Evolutionary conservation across 1,284 basidiomycete genomes (phyloP).

Genomic region (Ustilago hordei): DNA sequence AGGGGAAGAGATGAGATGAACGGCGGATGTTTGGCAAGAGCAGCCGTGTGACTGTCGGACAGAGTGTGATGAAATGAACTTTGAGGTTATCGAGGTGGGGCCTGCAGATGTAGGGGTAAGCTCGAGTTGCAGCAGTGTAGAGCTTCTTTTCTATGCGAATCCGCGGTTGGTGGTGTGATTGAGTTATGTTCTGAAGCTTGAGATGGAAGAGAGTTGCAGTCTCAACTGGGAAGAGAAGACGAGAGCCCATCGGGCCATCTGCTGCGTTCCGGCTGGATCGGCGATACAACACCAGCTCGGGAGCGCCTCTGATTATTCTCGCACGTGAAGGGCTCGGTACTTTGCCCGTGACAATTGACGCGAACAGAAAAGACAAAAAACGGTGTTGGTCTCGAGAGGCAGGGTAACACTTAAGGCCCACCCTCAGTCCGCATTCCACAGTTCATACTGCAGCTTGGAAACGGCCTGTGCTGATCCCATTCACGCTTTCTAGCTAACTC

Average conservation of each 20-base stretch:
- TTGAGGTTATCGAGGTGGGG: background rate
- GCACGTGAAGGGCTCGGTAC: conserved; percentile 7
- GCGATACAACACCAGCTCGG: conserved; percentile 9
- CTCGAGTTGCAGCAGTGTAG: background rate
- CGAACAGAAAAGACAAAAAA: background rate
- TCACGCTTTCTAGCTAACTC: conserved; percentile 15
- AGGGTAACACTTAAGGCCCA: background rate
- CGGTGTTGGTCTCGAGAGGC: too few species aligned
- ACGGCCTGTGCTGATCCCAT: conserved; percentile 22
- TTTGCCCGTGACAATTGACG: background rate
- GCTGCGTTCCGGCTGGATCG: background rate
- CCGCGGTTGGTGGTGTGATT: too few species aligned
- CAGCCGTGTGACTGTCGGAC: background rate
- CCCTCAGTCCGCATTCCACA: background rate
- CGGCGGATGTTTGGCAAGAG: background rate
- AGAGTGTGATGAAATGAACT: background rate
- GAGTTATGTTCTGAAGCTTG: background rate
- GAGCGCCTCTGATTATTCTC: conserved; percentile 14
- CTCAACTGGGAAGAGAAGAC: background rate
- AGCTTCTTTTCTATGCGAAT: too few species aligned
- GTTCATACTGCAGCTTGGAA: conserved; percentile 15
- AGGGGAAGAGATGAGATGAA: background rate
- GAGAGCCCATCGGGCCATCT: conserved; percentile 5
- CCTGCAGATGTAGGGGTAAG: background rate
- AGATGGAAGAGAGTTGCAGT: background rate